phyloP scores from a whole-genome alignment of 192 early-diverging fungal genomes.

The Lobosporangium transversale region DNA sequence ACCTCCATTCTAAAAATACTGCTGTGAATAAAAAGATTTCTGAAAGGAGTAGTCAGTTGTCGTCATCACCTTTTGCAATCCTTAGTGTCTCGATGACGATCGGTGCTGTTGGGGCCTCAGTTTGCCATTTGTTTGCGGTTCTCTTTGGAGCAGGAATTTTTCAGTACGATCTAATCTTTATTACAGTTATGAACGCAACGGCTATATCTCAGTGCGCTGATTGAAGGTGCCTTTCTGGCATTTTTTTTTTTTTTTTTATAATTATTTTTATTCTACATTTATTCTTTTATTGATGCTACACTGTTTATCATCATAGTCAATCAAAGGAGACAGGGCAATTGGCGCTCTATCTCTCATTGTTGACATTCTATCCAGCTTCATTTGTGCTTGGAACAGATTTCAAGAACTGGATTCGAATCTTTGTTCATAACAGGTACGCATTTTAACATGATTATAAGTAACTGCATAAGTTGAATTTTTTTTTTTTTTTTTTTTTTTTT shows the following conservation, averaged over 20 bases:
- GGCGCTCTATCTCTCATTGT: conserved; percentile 33
- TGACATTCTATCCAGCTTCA: conserved; percentile 49
- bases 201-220: too few relatives aligned
- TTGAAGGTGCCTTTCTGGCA: too few relatives aligned
- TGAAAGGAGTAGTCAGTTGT: not conserved
- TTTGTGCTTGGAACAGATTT: conserved; percentile 42
- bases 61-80: conserved; percentile 14
- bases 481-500: not conserved
- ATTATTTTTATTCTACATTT: too few relatives aligned
- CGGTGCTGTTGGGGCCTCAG: conserved; percentile 27
- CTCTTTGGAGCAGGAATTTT: conserved; percentile 43
- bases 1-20: conserved; percentile 4
- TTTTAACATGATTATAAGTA: not conserved
- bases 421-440: conserved; percentile 38
- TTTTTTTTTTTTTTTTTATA: too few relatives aligned
- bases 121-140: conserved; percentile 41
- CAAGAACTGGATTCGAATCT: conserved; percentile 39
- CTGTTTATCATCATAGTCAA: conserved; percentile 36
- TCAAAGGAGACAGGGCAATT: conserved; percentile 47
- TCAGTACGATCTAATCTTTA: conserved; percentile 37
- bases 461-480: not conserved
- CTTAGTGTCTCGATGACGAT: conserved; percentile 28
- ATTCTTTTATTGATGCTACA: too few relatives aligned
- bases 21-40: not conserved
- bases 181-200: too few relatives aligned